phyloP scores from a whole-genome alignment of 495 filamentous ascomycete genomes.

The Trichoderma gamsii region DNA sequence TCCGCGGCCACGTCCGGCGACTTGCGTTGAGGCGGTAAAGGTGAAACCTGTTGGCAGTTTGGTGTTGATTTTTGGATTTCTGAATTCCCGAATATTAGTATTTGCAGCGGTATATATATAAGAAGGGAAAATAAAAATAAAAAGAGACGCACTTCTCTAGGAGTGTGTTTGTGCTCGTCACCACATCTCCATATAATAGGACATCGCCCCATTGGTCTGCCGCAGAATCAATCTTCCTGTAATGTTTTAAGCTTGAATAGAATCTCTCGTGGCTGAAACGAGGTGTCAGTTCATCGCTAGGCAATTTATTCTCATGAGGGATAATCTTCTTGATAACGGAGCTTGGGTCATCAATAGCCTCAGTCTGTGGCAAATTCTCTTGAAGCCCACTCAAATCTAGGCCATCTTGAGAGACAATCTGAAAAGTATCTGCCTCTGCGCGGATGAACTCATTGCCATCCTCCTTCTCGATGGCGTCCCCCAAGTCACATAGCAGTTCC shows the following conservation, averaged over 20 bases:
- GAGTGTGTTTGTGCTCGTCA: conserved; percentile 93
- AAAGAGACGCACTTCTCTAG: conserved; percentile 66
- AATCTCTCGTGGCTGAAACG: conserved; percentile 82
- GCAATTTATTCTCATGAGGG: conserved; percentile 62
- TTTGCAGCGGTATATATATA: not conserved
- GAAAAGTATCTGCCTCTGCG: conserved; percentile 81
- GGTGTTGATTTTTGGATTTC: conserved; percentile 71
- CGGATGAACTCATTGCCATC: conserved; percentile 69
- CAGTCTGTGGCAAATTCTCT: conserved; percentile 41
- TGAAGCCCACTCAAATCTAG: conserved; percentile 50
- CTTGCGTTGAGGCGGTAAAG: conserved; percentile 82
- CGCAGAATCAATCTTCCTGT: conserved; percentile 47
- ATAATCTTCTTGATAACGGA: conserved; percentile 66
- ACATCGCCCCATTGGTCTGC: conserved; percentile 65
- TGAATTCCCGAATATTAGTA: conserved; percentile 27
- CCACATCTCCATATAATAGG: conserved; percentile 82
- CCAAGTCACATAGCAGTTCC: conserved; percentile 59
- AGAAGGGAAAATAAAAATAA: not conserved
- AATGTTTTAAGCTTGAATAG: conserved; percentile 65
- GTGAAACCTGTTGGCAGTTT: conserved; percentile 78
- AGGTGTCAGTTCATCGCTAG: conserved; percentile 70
- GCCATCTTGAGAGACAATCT: conserved; percentile 56
- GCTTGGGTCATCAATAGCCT: conserved; percentile 64
- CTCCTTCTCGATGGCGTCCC: conserved; percentile 62
- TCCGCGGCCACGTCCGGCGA: conserved; percentile 87